Evolutionary conservation across 495 filamentous ascomycete species (phyloP), one percentile per base, ranked within the genome.

Genomic region (Aspergillus panamensis): DNA sequence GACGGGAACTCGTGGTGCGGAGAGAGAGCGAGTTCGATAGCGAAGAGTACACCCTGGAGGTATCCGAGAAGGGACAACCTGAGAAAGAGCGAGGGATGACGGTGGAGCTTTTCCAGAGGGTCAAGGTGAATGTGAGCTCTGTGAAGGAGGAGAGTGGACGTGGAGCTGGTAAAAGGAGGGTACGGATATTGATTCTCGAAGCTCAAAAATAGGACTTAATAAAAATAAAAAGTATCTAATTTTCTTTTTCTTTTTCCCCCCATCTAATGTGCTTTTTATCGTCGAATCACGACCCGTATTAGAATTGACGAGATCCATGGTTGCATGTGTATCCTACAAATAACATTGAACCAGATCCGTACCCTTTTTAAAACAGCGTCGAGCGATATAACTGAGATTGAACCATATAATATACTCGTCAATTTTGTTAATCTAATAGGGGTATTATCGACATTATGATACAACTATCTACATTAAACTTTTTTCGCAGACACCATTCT

Each of bases 31-130:
- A 77, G 19, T 97, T 89, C 65, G 91, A 96, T 73, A 84, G 82
- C 0, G 92, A 96, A 62, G 85, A 87, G 37, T 97, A 95, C 71
- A 80, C 80, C 39, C 77, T 98, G 12, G 80, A 66, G 51, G 75
- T 85, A 16, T 69, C 65, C 33, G 74, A 81, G 48, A 78, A 76
- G 65, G 68, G 70, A 1, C 69, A 72, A 9, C 31, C 80, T 62
- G 53, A 83, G 57, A 60, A 83, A 77, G 53, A 85, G 72, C 67
- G 82, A 20, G 74, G 79, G 49, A 66, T 86, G 43, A 73, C 64
- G 35, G 80, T 97, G 2, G 90, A 91, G 69, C 73, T 99, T 53
- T 99, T 99, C 80, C 80, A 90, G 69, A 95, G 89, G 77, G 89
- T 99, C 39, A 73, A 77, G 30, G 93, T 99, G 1, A 84, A 84